A percentile compares a stretch with the other conserved stretches of the same genome.
These are phyloP conservation scores for Fraxinus angustifolia DNA, from an alignment of 305 asterid species.

Conservation along the genomic window DNA sequence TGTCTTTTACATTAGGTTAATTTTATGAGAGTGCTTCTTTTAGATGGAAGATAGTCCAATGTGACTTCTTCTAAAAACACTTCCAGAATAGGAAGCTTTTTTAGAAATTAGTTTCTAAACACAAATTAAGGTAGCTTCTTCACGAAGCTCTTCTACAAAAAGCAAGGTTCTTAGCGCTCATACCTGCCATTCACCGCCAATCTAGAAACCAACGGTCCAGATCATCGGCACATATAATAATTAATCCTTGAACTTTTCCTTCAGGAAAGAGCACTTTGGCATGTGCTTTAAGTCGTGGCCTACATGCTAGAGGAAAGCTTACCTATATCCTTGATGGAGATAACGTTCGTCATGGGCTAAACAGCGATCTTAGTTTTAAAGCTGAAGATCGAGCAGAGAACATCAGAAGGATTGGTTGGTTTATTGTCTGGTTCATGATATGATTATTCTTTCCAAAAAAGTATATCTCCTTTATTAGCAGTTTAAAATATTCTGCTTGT, in stretches of 20 bases:
- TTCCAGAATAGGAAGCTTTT: too few species aligned
- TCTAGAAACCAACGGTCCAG: background rate
- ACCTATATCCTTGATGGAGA: slow-evolving; percentile 94
- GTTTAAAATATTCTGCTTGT: background rate
- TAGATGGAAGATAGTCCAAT: too few species aligned
- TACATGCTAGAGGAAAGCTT: slow-evolving; percentile 89
- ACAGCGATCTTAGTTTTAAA: slow-evolving; percentile 76
- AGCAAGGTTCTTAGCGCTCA: background rate
- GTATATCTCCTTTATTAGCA: background rate
- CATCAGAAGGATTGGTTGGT: slow-evolving; percentile 86
- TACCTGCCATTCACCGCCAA: slow-evolving; percentile 2
- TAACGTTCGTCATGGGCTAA: slow-evolving; percentile 94
- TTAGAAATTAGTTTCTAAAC: too few species aligned
- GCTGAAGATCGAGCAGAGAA: slow-evolving; percentile 95
- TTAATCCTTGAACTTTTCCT: slow-evolving; percentile 24
- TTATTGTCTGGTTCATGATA: slow-evolving; percentile 18
- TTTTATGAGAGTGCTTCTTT: too few species aligned
- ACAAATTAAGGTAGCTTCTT: too few species aligned
- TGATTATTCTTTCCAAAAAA: background rate
- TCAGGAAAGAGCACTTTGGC: slow-evolving; percentile 99
- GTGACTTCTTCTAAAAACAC: too few species aligned
- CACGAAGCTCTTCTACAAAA: too few species aligned
- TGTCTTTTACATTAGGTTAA: background rate
- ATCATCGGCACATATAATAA: background rate
- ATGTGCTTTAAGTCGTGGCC: slow-evolving; percentile 70